Percentiles rank a stretch among this genome's conserved stretches.
Conservation (phyloP, 306 rosid genomes). For the Begonia fuchsioides region DNA sequence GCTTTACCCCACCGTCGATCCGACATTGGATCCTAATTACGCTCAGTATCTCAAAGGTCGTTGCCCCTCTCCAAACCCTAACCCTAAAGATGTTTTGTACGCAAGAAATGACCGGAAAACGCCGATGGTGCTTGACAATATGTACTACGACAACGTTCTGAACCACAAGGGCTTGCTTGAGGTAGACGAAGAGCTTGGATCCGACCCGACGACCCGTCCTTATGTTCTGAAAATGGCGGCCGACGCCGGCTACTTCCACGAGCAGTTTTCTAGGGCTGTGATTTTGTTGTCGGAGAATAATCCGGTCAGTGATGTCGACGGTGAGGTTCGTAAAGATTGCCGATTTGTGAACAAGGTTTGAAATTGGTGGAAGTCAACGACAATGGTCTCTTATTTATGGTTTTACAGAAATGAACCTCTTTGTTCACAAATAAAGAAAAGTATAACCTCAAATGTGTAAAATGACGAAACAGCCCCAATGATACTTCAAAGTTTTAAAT, state of each 20-base stretch:
- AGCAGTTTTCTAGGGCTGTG: conserved; percentile 55
- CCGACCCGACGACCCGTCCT: conserved; percentile 47
- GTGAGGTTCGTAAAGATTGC: conserved; percentile 76
- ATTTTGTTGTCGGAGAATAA: conserved; percentile 43
- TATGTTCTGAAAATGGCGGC: conserved; percentile 56
- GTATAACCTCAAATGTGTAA: too few relatives aligned
- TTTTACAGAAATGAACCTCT: too few relatives aligned
- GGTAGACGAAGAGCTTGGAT: conserved; percentile 44
- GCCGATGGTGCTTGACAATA: conserved; percentile 65
- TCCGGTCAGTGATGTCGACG: conserved; percentile 38
- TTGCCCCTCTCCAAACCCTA: conserved; percentile 56
- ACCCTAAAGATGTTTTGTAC: conserved; percentile 41
- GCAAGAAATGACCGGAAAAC: conserved; percentile 49
- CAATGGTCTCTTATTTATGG: too few relatives aligned
- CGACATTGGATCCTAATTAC: conserved; percentile 37
- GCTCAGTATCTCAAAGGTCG: conserved; percentile 46
- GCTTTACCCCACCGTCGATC: conserved; percentile 56
- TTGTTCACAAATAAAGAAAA: too few relatives aligned
- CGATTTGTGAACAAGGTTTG: conserved; percentile 25
- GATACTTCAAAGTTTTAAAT: too few relatives aligned
- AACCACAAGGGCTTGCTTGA: conserved; percentile 49
- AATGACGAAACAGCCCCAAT: too few relatives aligned
- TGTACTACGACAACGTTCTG: conserved; percentile 59
- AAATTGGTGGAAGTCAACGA: too few relatives aligned
- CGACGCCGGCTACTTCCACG: conserved; percentile 42